phyloP scores from a whole-genome alignment of 208 protist genomes.

The Naegleria lovaniensis region DNA sequence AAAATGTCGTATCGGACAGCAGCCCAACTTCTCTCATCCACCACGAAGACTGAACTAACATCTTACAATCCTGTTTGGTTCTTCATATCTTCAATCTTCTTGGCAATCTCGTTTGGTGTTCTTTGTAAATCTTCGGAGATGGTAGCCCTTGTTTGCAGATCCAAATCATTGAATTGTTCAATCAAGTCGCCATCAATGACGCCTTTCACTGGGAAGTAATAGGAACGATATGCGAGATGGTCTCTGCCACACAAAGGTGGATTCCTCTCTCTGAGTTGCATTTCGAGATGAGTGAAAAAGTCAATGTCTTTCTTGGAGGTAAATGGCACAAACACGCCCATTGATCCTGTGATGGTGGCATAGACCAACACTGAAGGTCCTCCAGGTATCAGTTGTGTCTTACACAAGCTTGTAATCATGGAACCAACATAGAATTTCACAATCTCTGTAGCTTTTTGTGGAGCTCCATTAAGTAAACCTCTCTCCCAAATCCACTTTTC shows the following conservation, averaged over 20 bases:
- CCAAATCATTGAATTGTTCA: conserved; percentile 48
- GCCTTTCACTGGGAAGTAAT: conserved; percentile 69
- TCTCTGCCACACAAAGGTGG: conserved; percentile 61
- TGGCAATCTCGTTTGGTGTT: conserved; percentile 56
- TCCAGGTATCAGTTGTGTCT: conserved; percentile 46
- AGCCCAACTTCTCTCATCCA: no score
- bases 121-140: conserved; percentile 63
- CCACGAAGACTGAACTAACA: background rate
- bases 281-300: conserved; percentile 70
- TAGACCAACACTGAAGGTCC: conserved; percentile 48
- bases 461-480: conserved; percentile 51
- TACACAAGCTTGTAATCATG: conserved; percentile 56
- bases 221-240: conserved; percentile 70
- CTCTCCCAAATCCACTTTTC: conserved; percentile 37
- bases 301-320: conserved; percentile 60
- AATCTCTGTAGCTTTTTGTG: conserved; percentile 51
- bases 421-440: conserved; percentile 69
- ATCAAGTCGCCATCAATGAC: conserved; percentile 78
- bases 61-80: conserved; percentile 37
- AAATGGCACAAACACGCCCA: conserved; percentile 58
- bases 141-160: conserved; percentile 40
- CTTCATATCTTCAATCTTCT: conserved; percentile 69
- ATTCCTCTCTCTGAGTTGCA: conserved; percentile 57
- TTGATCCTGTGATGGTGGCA: conserved; percentile 49
- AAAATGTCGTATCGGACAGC: no score